A percentile compares a stretch with the other conserved stretches of the same genome.
These are phyloP conservation scores for Chalciporus chontae DNA, from an alignment of 768 basidiomycete species.

Conservation along the genomic window DNA sequence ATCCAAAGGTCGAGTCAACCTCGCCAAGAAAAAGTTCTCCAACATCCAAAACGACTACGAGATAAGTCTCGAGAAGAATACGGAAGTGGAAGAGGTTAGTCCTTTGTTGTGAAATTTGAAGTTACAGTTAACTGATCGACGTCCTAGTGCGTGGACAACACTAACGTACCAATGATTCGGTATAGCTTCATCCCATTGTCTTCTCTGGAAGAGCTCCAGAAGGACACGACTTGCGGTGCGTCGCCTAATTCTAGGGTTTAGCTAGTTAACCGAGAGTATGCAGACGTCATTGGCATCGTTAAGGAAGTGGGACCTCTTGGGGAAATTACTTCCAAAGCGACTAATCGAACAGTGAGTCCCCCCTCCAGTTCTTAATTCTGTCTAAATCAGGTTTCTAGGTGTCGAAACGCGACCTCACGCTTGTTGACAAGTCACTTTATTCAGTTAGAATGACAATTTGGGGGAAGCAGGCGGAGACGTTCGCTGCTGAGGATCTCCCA, in stretches of 20 bases:
- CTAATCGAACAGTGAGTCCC: constrained; percentile 50
- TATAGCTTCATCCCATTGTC: constrained; percentile 76
- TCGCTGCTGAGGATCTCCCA: constrained; percentile 51
- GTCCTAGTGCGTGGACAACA: constrained; percentile 74
- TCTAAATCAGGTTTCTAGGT: constrained; percentile 44
- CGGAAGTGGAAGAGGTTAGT: constrained; percentile 80
- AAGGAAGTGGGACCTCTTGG: constrained; percentile 69
- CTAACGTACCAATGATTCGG: constrained; percentile 74
- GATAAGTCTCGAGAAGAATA: constrained; percentile 76
- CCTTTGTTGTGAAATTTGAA: background rate
- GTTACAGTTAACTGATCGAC: constrained; percentile 5
- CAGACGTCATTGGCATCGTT: constrained; percentile 87
- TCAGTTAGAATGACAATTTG: constrained; percentile 86
- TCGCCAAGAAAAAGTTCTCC: constrained; percentile 96
- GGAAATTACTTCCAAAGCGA: constrained; percentile 74
- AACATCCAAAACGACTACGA: constrained; percentile 92
- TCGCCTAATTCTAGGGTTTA: constrained; percentile 7
- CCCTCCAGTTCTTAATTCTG: background rate
- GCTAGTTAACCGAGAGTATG: background rate
- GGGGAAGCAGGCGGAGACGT: constrained; percentile 93
- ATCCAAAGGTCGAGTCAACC: constrained; percentile 86
- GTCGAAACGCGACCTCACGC: constrained; percentile 81
- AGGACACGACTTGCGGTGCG: constrained; percentile 83
- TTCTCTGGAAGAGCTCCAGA: constrained; percentile 57
- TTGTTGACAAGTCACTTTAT: constrained; percentile 81